phyloP scores from a whole-genome alignment of 169 alveolate species.

The Miamiensis avidus region DNA sequence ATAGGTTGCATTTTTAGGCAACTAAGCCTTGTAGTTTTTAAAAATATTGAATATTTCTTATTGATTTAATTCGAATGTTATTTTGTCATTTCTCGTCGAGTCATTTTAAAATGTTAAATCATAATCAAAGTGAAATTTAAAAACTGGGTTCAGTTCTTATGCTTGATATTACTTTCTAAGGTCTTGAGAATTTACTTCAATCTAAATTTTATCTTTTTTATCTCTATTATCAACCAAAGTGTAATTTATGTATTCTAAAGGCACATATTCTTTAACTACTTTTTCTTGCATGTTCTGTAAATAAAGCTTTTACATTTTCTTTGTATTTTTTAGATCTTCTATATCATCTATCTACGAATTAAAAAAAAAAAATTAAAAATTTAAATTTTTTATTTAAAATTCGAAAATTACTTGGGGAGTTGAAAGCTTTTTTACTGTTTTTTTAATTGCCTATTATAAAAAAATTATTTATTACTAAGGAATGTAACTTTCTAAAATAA shows the following conservation, averaged over 20 bases:
- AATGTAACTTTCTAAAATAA: background rate
- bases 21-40: background rate
- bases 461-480: too few species aligned
- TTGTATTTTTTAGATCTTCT: background rate
- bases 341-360: background rate
- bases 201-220: background rate
- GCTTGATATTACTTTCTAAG: background rate
- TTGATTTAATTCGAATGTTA: too few species aligned
- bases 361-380: too few species aligned
- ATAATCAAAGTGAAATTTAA: background rate
- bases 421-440: too few species aligned
- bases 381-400: too few species aligned
- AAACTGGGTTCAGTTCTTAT: background rate
- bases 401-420: too few species aligned
- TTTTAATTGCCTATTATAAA: background rate
- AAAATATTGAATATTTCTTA: background rate
- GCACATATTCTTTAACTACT: background rate
- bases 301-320: background rate
- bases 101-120: background rate
- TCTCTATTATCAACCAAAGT: background rate
- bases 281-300: too few species aligned
- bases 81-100: background rate
- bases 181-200: background rate
- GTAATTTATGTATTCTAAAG: background rate
- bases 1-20: background rate